Percentiles rank a stretch among this genome's conserved stretches.
These are phyloP conservation scores for Logfia minima DNA, from an alignment of 129 eudicot genomes.

Conservation along the genomic window DNA sequence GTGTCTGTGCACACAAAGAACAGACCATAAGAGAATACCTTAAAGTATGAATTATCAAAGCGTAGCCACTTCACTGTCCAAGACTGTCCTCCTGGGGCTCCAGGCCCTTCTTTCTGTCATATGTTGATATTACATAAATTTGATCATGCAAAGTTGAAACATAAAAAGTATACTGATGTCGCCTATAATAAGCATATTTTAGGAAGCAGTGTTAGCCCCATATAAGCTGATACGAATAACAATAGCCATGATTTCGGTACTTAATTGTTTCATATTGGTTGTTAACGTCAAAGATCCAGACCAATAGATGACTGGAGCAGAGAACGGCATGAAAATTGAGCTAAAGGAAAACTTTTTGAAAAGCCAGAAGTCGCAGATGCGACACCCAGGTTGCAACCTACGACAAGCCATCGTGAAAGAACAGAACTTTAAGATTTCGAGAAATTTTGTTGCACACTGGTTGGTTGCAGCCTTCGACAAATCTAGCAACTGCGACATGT, in stretches of 20 bases:
- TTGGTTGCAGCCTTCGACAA: too few relatives aligned
- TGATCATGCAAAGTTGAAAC: constrained; percentile 16
- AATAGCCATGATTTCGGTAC: not conserved
- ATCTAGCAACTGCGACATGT: too few relatives aligned
- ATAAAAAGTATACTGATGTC: not conserved
- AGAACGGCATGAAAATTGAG: too few relatives aligned
- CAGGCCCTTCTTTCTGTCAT: constrained; percentile 99
- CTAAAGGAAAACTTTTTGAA: too few relatives aligned
- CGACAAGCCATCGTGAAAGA: too few relatives aligned
- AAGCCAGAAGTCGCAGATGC: too few relatives aligned
- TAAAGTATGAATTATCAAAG: constrained; percentile 95
- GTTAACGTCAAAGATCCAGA: too few relatives aligned
- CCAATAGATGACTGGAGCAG: too few relatives aligned
- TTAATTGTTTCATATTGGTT: too few relatives aligned
- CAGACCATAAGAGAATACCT: constrained; percentile 38
- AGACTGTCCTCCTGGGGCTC: constrained; percentile 99
- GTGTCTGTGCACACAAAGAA: not conserved
- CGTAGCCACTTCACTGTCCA: constrained; percentile 97
- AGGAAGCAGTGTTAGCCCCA: not conserved
- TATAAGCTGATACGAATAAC: not conserved
- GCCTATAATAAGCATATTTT: not conserved
- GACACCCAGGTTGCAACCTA: too few relatives aligned
- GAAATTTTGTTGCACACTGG: too few relatives aligned
- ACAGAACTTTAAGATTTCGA: too few relatives aligned
- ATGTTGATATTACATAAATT: constrained; percentile 17